phyloP scores from a whole-genome alignment of 2,329 filamentous ascomycete genomes.

The Diaporthe longicolla region DNA sequence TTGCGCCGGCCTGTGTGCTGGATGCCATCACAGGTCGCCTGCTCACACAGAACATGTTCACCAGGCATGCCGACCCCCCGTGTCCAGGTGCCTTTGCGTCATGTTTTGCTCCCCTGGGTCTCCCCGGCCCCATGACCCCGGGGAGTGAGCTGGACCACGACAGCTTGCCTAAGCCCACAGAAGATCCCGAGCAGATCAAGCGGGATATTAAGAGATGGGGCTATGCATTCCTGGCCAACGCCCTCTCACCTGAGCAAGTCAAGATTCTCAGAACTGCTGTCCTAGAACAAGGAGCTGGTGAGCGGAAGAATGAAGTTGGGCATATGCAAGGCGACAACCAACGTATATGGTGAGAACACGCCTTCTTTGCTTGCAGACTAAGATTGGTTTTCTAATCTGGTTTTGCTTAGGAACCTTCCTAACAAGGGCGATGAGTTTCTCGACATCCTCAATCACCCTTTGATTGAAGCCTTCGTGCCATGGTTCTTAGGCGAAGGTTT shows the following conservation, averaged over 20 bases:
- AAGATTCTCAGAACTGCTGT: neutral
- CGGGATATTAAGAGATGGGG: constrained; percentile 22
- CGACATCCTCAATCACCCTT: constrained; percentile 24
- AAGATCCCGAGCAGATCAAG: constrained; percentile 23
- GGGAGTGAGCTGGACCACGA: constrained; percentile 2
- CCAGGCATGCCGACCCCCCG: constrained; percentile 8
- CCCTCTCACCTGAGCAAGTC: constrained; percentile 7
- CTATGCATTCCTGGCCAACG: constrained; percentile 18
- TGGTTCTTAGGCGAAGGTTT: constrained; percentile 28
- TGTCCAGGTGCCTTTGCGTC: constrained; percentile 22
- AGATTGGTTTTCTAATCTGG: neutral
- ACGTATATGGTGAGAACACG: constrained; percentile 13
- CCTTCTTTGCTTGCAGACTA: neutral
- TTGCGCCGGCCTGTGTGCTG: constrained; percentile 3
- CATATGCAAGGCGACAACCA: constrained; percentile 26
- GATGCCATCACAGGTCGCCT: constrained; percentile 15
- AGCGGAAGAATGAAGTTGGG: constrained; percentile 15
- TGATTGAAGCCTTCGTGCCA: constrained; percentile 13
- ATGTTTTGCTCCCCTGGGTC: constrained; percentile 19
- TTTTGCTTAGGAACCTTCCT: constrained; percentile 9
- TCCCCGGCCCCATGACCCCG: neutral
- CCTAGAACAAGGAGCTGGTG: constrained; percentile 16
- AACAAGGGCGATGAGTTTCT: constrained; percentile 32
- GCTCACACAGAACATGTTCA: constrained; percentile 18
- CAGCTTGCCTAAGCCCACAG: constrained; percentile 19